phyloP scores from a whole-genome alignment of 192 early-diverging fungal species.

The Coemansia sp. region DNA sequence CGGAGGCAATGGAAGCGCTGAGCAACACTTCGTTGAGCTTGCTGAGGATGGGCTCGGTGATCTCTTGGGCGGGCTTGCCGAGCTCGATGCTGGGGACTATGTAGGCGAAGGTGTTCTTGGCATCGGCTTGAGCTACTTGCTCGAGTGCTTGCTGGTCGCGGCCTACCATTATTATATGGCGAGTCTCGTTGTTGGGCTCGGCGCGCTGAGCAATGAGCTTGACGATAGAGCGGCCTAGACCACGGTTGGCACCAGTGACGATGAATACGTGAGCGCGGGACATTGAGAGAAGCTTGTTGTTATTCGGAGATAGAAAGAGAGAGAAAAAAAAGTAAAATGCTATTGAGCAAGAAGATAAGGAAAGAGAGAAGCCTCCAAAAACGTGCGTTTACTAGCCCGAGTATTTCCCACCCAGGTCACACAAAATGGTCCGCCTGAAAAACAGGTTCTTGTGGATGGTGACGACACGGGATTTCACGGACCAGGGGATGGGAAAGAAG shows the following conservation, averaged over 20 bases:
- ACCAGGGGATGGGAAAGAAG: neutral
- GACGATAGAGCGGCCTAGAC: slow-evolving; percentile 64
- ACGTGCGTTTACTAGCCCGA: neutral
- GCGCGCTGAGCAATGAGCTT: slow-evolving; percentile 39
- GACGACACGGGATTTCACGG: neutral
- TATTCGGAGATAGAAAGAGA: neutral
- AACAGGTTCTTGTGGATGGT: neutral
- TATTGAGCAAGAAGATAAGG: slow-evolving; percentile 6
- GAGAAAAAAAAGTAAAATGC: neutral
- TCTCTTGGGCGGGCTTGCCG: neutral
- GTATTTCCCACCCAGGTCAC: slow-evolving; percentile 1
- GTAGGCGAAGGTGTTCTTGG: slow-evolving; percentile 19
- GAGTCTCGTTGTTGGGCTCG: slow-evolving; percentile 22
- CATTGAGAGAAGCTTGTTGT: neutral
- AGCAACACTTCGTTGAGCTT: slow-evolving; percentile 9
- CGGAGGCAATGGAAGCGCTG: neutral
- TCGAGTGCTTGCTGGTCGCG: slow-evolving; percentile 49
- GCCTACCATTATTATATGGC: slow-evolving; percentile 64
- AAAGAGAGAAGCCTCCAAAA: neutral
- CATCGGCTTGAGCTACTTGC: slow-evolving; percentile 22
- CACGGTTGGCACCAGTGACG: slow-evolving; percentile 70
- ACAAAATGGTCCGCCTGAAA: neutral
- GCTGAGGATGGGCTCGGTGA: slow-evolving; percentile 12
- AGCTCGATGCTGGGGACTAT: slow-evolving; percentile 27
- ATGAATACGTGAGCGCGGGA: slow-evolving; percentile 30